Conservation (phyloP, 495 filamentous ascomycete species). For the Podospora conica region DNA sequence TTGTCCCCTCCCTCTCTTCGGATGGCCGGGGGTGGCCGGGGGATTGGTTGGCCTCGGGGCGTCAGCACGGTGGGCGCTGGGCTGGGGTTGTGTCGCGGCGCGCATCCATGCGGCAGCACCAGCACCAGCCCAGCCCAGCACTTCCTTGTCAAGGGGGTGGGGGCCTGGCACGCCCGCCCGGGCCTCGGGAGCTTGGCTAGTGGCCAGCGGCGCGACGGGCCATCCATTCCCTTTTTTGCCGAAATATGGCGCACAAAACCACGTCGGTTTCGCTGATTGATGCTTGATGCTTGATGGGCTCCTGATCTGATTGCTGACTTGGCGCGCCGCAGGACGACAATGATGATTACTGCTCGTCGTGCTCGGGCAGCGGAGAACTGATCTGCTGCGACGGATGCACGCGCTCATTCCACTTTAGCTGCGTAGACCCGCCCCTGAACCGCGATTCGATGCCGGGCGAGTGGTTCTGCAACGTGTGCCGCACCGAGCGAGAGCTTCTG, state of each 20-base stretch:
- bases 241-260: slow-evolving; percentile 30
- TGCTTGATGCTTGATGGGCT: neutral
- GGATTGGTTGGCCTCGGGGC: slow-evolving; percentile 1
- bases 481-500: slow-evolving; percentile 26
- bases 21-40: neutral
- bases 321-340: slow-evolving; percentile 59
- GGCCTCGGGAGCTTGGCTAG: slow-evolving; percentile 12
- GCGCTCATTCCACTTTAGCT: slow-evolving; percentile 79
- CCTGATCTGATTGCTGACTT: slow-evolving; percentile 19
- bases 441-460: slow-evolving; percentile 60
- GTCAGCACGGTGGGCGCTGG: neutral
- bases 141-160: slow-evolving; percentile 6
- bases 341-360: slow-evolving; percentile 80
- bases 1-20: neutral
- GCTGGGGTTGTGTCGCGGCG: slow-evolving; percentile 3
- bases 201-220: slow-evolving; percentile 17
- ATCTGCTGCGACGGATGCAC: slow-evolving; percentile 90
- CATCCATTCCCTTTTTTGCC: slow-evolving; percentile 25
- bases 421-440: slow-evolving; percentile 71
- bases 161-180: neutral
- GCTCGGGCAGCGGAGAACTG: slow-evolving; percentile 72
- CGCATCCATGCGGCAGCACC: slow-evolving; percentile 10
- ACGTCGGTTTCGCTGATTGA: neutral
- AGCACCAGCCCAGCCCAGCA: neutral
- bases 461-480: slow-evolving; percentile 81